Evolutionary conservation across 2,329 filamentous ascomycete genomes (phyloP).

Genomic region (Mollisiaceae sp.): DNA sequence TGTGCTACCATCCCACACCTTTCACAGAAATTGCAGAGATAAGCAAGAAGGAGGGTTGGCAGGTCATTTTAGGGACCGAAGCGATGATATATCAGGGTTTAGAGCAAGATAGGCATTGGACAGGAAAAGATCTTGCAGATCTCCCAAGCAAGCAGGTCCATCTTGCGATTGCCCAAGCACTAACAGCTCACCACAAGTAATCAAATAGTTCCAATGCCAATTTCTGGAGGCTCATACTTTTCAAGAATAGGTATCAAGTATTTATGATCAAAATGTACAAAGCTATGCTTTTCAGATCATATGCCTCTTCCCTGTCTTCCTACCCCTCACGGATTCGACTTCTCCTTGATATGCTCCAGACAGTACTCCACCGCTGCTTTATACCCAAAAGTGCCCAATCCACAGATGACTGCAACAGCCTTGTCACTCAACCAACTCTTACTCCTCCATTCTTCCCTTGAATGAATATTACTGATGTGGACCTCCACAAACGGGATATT

Average conservation of each 20-base stretch:
- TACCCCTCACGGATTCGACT: slow-evolving; percentile 34
- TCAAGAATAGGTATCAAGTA: too few species aligned
- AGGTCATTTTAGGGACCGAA: slow-evolving; percentile 34
- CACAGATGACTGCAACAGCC: slow-evolving; percentile 74
- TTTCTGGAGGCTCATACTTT: too few species aligned
- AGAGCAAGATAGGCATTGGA: slow-evolving; percentile 35
- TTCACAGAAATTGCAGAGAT: slow-evolving; percentile 31
- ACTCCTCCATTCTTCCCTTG: slow-evolving; percentile 69
- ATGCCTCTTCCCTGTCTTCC: not conserved
- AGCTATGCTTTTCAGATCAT: not conserved
- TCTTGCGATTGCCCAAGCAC: slow-evolving; percentile 28
- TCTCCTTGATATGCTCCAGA: slow-evolving; percentile 52
- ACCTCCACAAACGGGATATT: slow-evolving; percentile 77
- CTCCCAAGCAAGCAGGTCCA: slow-evolving; percentile 31
- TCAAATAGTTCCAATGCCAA: not conserved
- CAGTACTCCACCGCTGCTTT: slow-evolving; percentile 62
- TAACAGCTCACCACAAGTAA: slow-evolving; percentile 23
- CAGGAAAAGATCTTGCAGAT: slow-evolving; percentile 27
- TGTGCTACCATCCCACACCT: slow-evolving; percentile 36
- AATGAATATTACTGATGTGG: slow-evolving; percentile 78
- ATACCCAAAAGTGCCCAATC: slow-evolving; percentile 68
- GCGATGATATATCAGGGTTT: slow-evolving; percentile 38
- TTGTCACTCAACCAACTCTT: slow-evolving; percentile 79
- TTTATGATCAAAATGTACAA: too few species aligned
- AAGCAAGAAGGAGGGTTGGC: slow-evolving; percentile 29